A percentile compares a stretch with the other conserved stretches of the same genome.
phyloP scores from a whole-genome alignment of 257 asterid genomes.

The Parsonsia alboflavescens region DNA sequence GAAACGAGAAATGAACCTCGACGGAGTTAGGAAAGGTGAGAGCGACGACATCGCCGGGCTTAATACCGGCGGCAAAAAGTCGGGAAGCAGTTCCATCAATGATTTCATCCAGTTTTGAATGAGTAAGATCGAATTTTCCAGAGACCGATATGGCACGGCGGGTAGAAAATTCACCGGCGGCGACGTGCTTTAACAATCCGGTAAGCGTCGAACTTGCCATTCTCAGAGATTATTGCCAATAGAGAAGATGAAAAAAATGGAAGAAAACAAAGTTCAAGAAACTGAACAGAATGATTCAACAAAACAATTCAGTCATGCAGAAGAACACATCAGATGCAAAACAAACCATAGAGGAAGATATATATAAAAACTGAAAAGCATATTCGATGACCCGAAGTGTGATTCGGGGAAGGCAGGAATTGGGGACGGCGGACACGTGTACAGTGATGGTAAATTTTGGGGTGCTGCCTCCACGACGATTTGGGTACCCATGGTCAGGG shows the following conservation, averaged over 20 bases:
- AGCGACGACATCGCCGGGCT: constrained; percentile 75
- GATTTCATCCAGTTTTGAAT: constrained; percentile 51
- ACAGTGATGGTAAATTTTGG: not conserved
- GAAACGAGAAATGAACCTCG: constrained; percentile 43
- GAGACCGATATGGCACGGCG: constrained; percentile 63
- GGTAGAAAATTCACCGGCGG: constrained; percentile 58
- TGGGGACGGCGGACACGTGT: constrained; percentile 10
- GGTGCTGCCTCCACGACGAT: not conserved
- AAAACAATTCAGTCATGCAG: not conserved
- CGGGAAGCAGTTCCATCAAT: constrained; percentile 63
- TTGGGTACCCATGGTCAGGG: not conserved
- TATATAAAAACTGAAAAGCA: no score
- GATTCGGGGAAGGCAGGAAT: constrained; percentile 6
- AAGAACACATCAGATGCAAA: not conserved
- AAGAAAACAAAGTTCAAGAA: not conserved
- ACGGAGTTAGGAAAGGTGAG: constrained; percentile 89
- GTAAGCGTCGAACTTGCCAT: constrained; percentile 65
- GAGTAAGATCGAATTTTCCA: constrained; percentile 63
- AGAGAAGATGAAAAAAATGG: not conserved
- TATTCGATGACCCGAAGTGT: no score
- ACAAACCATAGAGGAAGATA: not conserved
- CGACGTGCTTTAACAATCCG: constrained; percentile 50
- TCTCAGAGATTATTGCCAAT: not conserved
- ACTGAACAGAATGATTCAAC: not conserved
- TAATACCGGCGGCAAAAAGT: constrained; percentile 74